Percentiles rank a stretch among this genome's conserved stretches.
These are phyloP conservation scores for Babesia bovis DNA, from an alignment of 169 alveolate species.

Conservation along the genomic window DNA sequence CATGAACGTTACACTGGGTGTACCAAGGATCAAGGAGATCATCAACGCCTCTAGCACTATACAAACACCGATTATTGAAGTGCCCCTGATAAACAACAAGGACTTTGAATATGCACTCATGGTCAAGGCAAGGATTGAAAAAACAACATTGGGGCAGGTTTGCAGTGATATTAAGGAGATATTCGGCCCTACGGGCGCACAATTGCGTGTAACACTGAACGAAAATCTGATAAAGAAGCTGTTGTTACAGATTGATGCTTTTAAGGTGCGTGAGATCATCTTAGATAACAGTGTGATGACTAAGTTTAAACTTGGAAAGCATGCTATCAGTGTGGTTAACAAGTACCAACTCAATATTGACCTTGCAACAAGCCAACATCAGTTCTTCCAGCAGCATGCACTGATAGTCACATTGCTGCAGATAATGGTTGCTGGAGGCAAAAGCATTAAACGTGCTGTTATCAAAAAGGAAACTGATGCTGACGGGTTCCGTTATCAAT, in stretches of 20 bases:
- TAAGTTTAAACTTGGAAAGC: slow-evolving; percentile 83
- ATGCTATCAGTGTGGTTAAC: slow-evolving; percentile 65
- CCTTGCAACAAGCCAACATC: slow-evolving; percentile 53
- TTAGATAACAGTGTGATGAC: slow-evolving; percentile 74
- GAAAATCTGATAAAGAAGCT: slow-evolving; percentile 80
- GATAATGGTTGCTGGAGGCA: slow-evolving; percentile 77
- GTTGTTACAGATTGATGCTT: slow-evolving; percentile 84
- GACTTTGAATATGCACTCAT: slow-evolving; percentile 82
- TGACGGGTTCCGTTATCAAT: slow-evolving; percentile 72
- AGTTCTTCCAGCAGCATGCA: slow-evolving; percentile 80
- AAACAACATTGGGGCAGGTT: slow-evolving; percentile 83
- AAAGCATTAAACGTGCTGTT: slow-evolving; percentile 82
- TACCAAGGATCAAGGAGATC: slow-evolving; percentile 98
- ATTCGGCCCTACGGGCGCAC: slow-evolving; percentile 88
- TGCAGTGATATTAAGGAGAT: slow-evolving; percentile 88
- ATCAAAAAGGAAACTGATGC: slow-evolving; percentile 80
- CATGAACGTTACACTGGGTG: slow-evolving; percentile 98
- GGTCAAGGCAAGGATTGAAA: slow-evolving; percentile 88
- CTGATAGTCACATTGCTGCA: slow-evolving; percentile 69
- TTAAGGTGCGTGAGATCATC: slow-evolving; percentile 82
- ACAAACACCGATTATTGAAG: slow-evolving; percentile 95
- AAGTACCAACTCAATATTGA: slow-evolving; percentile 72
- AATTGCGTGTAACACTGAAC: slow-evolving; percentile 85
- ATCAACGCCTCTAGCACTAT: slow-evolving; percentile 94
- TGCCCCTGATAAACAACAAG: slow-evolving; percentile 70